Evolutionary conservation across 1,284 basidiomycete genomes (phyloP), one percentile per base, ranked within the genome.

Genomic region (Flammula alnicola): DNA sequence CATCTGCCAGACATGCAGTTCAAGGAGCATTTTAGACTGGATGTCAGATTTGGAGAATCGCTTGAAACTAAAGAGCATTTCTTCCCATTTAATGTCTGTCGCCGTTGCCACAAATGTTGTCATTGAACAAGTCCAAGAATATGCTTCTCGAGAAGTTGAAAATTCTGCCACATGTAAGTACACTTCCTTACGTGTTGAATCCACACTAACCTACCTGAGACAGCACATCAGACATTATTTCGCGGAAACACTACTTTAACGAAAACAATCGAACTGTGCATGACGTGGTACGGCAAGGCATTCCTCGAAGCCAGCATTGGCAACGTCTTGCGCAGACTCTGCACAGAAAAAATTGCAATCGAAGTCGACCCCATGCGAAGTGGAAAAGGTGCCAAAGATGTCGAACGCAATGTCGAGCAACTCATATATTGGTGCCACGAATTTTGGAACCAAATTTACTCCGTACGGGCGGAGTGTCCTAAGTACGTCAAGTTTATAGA

Each of bases 251-350:
- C 86, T 5, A 81, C 80, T 30, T 75, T 93, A 47, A 93, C 91
- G 17, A 93, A 91, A 66, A 83, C 84, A 8, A 81, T 92, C 69
- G 91, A 93, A 62, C 66, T 83, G 4, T 84, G 83, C 57, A 91
- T 93, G 83, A 72, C 75, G 17, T 84, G 82, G 71, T 87, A 90
- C 59, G 91, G 91, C 10, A 81, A 74, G 60, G 70, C 75, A 0
- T 93, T 91, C 62, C 74, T 93, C 17, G 91, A 93, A 63, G 81
- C 81, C 17, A 89, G 87, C 58, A 77, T 93, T 33, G 91, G 90
- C 9, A 65, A 68, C 22, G 75, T 81, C 27, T 75, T 93, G 30
- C 83, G 88, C 39, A 77, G 79, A 39, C 72, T 93, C 33, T 88
- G 81, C 63, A 63, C 73, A 5, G 88, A 91, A 54, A 84, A 83